Evolutionary conservation across 768 basidiomycete species (phyloP), one percentile per base, ranked within the genome.

Genomic region (Xerocomus potaroensis): DNA sequence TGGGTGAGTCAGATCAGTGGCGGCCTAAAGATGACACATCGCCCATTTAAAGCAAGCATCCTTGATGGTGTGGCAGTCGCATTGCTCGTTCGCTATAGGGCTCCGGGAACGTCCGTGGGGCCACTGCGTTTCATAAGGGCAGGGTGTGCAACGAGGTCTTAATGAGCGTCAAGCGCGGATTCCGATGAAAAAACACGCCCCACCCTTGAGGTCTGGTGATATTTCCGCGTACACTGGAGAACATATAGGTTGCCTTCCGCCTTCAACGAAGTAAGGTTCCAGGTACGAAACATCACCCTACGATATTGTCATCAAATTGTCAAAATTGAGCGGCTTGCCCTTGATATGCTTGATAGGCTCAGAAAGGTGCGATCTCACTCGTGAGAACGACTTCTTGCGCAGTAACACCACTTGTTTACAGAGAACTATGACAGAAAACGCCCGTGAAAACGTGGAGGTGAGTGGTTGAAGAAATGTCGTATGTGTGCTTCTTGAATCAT

Each of bases 41-140:
- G 34, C 29, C 18, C 15, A 27, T 21, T 38, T 31, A 22, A 26
- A 9, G 19, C 15, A 29, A 30, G 12, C 24, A 39, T 22, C 48
- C 48, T 49, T 59, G 41, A 57, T 40, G 58, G 63, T 38, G 52
- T 42, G 30, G 49, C 32, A 19, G 30, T 30, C 34, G 47, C 55
- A 48, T 50, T 38, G 21, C 26, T 10, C 27, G 35, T 40, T 5
- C 43, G 43, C 29, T 43, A 27, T 33, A 43, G 40, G n/a, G n/a
- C n/a, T n/a, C n/a, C n/a, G n/a, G n/a, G n/a, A n/a, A n/a, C n/a
- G n/a, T n/a, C n/a, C n/a, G n/a, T n/a, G n/a, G n/a, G n/a, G n/a
- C n/a, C n/a, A n/a, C n/a, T n/a, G n/a, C n/a, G n/a, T n/a, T n/a
- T n/a, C n/a, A n/a, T n/a, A 22, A 26, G 10, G 14, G 26, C 11